Conservation (phyloP, 768 basidiomycete species). For the Peribolospora baueri region DNA sequence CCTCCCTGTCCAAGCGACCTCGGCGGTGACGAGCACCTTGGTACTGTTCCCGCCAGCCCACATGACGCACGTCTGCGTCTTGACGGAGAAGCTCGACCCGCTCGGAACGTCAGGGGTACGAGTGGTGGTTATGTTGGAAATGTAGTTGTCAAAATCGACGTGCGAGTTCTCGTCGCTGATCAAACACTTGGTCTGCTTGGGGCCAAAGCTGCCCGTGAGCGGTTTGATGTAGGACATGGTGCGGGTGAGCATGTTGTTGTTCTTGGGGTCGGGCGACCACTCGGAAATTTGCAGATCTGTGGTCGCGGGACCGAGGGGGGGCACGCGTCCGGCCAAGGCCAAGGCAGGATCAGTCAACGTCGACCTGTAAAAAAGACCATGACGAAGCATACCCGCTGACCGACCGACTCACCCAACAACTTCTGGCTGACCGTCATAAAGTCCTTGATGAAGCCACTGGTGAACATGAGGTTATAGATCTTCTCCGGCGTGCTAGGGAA, state of each 20-base stretch:
- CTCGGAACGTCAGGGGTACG: conserved; percentile 83
- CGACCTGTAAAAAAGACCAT: neutral
- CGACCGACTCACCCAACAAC: conserved; percentile 38
- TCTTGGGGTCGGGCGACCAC: conserved; percentile 48
- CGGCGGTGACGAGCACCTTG: conserved; percentile 59
- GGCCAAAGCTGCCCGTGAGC: conserved; percentile 61
- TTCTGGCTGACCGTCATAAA: conserved; percentile 80
- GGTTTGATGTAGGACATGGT: conserved; percentile 97
- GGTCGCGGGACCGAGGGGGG: neutral
- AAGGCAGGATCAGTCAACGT: neutral
- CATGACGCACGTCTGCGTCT: conserved; percentile 80
- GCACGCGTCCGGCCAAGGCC: too few relatives aligned
- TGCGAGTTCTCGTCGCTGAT: conserved; percentile 61
- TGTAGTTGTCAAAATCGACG: conserved; percentile 60
- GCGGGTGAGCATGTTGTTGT: conserved; percentile 46
- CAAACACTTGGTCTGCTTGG: conserved; percentile 87
- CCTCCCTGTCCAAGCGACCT: conserved; percentile 86
- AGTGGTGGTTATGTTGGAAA: conserved; percentile 67
- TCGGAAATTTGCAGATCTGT: conserved; percentile 87
- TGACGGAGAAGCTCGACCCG: conserved; percentile 75
- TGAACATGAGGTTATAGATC: conserved; percentile 87
- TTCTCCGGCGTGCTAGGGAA: conserved; percentile 81
- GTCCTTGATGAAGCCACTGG: conserved; percentile 73
- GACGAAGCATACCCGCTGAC: neutral
- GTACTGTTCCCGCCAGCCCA: conserved; percentile 66